phyloP scores from a whole-genome alignment of 805 yeast genomes.

The Kazachstania africana region DNA sequence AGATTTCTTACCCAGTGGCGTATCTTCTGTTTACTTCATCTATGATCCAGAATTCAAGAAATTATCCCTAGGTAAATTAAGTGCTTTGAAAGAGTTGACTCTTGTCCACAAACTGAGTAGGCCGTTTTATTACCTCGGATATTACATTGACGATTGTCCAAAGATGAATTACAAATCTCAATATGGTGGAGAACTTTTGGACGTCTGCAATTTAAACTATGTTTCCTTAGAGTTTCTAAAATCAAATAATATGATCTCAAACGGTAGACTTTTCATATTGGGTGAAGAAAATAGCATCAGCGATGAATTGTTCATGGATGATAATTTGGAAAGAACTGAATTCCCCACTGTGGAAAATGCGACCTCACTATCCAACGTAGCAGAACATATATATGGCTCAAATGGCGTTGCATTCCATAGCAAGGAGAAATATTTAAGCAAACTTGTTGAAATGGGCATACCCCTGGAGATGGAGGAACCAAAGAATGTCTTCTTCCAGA shows the following conservation, averaged over 20 bases:
- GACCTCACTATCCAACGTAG: slow-evolving; percentile 11
- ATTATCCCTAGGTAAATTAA: slow-evolving; percentile 63
- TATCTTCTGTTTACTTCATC: slow-evolving; percentile 78
- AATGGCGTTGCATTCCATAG: slow-evolving; percentile 19
- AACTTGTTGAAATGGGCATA: background rate
- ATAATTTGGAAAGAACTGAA: background rate
- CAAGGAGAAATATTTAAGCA: background rate
- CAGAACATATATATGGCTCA: slow-evolving; percentile 31
- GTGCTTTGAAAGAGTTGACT: slow-evolving; percentile 60
- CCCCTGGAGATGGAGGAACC: background rate
- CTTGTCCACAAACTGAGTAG: slow-evolving; percentile 31
- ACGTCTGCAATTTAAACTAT: slow-evolving; percentile 37
- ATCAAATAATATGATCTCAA: slow-evolving; percentile 7
- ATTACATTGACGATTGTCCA: slow-evolving; percentile 62
- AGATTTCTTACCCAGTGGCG: slow-evolving; percentile 63
- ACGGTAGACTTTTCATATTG: slow-evolving; percentile 20
- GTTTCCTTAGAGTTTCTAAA: slow-evolving; percentile 17
- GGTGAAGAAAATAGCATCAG: too few relatives aligned
- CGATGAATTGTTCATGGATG: slow-evolving; percentile 1
- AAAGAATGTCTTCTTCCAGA: background rate
- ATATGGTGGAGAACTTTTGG: slow-evolving; percentile 67
- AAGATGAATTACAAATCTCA: slow-evolving; percentile 76
- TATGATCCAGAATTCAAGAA: slow-evolving; percentile 75
- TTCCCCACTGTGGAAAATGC: slow-evolving; percentile 1
- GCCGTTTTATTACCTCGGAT: slow-evolving; percentile 67